Conservation (phyloP, 768 basidiomycete genomes). For the Leucosporidium creatinivorum region DNA sequence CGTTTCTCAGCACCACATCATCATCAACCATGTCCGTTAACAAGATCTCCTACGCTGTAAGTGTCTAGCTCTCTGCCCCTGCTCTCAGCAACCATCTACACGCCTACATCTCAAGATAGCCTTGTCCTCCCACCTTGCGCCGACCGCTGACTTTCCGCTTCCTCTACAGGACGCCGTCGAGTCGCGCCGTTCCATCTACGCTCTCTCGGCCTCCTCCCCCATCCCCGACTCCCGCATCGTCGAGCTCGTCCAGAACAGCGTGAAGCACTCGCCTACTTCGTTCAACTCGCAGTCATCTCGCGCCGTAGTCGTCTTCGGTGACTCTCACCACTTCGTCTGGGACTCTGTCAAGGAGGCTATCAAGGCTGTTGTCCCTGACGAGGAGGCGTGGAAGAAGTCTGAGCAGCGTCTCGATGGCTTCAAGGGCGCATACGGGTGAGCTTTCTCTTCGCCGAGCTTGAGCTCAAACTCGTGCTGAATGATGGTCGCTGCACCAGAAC, state of each 20-base stretch:
- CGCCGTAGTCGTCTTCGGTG: constrained; percentile 31
- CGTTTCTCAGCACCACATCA: neutral
- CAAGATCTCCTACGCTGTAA: too few species aligned
- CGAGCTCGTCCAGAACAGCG: constrained; percentile 39
- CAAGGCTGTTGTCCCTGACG: constrained; percentile 27
- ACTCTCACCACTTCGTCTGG: constrained; percentile 16
- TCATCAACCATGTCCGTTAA: neutral
- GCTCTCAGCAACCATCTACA: too few species aligned
- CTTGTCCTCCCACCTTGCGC: neutral
- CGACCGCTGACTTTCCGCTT: neutral
- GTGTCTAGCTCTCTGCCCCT: neutral
- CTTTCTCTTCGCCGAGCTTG: too few species aligned
- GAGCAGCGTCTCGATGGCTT: constrained; percentile 37
- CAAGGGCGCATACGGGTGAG: constrained; percentile 38
- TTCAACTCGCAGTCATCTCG: constrained; percentile 44
- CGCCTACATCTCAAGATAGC: neutral
- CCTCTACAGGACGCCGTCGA: constrained; percentile 38
- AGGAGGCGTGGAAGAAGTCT: constrained; percentile 18
- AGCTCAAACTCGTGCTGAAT: too few species aligned
- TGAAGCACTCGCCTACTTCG: constrained; percentile 41
- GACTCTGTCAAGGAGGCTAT: constrained; percentile 10
- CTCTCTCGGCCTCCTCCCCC: constrained; percentile 9
- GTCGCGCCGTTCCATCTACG: constrained; percentile 41
- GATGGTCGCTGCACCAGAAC: constrained; percentile 24
- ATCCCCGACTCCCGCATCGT: constrained; percentile 39